A percentile compares a stretch with the other conserved stretches of the same genome.
These are phyloP conservation scores for Allium sativum DNA, from an alignment of 106 monocot genomes.

Conservation along the genomic window DNA sequence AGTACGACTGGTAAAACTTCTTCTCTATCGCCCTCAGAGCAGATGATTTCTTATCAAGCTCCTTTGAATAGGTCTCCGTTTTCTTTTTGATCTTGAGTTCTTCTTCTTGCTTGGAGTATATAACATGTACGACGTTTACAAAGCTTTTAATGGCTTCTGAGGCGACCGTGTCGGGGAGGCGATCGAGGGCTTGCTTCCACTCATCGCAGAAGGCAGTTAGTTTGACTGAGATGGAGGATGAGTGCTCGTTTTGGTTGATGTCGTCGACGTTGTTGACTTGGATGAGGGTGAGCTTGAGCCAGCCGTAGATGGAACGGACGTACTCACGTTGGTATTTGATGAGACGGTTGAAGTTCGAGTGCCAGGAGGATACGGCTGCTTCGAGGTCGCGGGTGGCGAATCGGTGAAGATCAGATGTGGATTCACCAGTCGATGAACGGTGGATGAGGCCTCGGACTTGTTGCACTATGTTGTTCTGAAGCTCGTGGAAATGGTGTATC, in stretches of 20 bases:
- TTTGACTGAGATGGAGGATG: slow-evolving; percentile 43
- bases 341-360: slow-evolving; percentile 72
- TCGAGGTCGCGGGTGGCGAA: slow-evolving; percentile 80
- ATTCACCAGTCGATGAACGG: slow-evolving; percentile 21
- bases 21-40: slow-evolving; percentile 64
- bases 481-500: slow-evolving; percentile 78
- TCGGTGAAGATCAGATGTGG: slow-evolving; percentile 73
- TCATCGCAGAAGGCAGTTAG: slow-evolving; percentile 81
- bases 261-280: slow-evolving; percentile 28
- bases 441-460: slow-evolving; percentile 84
- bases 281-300: slow-evolving; percentile 72
- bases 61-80: slow-evolving; percentile 51
- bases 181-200: slow-evolving; percentile 86
- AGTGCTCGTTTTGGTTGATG: slow-evolving; percentile 31
- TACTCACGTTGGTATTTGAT: slow-evolving; percentile 77
- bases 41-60: slow-evolving; percentile 76
- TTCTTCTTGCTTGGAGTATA: slow-evolving; percentile 67
- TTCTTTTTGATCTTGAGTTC: slow-evolving; percentile 70
- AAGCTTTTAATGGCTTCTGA: slow-evolving; percentile 89
- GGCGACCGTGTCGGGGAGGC: slow-evolving; percentile 82
- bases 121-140: slow-evolving; percentile 59
- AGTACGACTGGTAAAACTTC: slow-evolving; percentile 89
- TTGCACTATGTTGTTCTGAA: slow-evolving; percentile 74
- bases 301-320: slow-evolving; percentile 47
- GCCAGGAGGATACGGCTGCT: slow-evolving; percentile 65